These are phyloP conservation scores for Kappamyces sp. DNA, from an alignment of 192 early-diverging fungal species.

Conservation along the genomic window DNA sequence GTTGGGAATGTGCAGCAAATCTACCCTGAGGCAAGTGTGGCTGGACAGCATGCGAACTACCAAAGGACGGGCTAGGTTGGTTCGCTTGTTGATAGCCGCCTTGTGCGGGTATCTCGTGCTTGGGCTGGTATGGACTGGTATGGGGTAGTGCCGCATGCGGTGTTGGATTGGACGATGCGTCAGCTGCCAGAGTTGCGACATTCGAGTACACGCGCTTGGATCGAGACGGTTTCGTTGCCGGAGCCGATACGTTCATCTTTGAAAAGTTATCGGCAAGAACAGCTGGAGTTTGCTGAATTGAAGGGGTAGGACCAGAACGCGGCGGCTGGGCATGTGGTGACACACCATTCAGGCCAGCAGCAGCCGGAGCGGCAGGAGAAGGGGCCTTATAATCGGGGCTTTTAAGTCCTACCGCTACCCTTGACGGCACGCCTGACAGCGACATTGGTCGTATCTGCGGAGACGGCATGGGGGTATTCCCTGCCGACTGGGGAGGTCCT, in stretches of 20 bases:
- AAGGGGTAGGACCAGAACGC: neutral
- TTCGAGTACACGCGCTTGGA: no score
- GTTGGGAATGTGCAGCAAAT: neutral
- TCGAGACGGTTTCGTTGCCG: no score
- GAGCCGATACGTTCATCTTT: conserved; percentile 24
- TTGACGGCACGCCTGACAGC: neutral
- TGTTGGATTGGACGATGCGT: neutral
- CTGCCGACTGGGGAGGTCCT: neutral
- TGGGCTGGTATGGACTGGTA: no score
- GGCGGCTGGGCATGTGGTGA: no score
- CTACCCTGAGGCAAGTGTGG: neutral
- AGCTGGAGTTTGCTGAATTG: neutral
- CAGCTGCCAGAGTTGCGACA: no score
- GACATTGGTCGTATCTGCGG: neutral
- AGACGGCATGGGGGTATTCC: neutral
- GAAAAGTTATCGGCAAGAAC: neutral
- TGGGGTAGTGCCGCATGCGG: no score
- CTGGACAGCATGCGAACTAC: neutral
- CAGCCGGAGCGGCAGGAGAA: neutral
- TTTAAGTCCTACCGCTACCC: neutral
- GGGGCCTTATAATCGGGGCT: neutral
- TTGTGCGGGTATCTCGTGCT: no score
- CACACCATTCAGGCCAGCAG: no score
- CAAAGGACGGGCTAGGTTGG: no score
- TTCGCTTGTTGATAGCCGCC: no score